phyloP scores from a whole-genome alignment of 225 moss, liverwort and hornwort species.

The Marchantia polymorpha region DNA sequence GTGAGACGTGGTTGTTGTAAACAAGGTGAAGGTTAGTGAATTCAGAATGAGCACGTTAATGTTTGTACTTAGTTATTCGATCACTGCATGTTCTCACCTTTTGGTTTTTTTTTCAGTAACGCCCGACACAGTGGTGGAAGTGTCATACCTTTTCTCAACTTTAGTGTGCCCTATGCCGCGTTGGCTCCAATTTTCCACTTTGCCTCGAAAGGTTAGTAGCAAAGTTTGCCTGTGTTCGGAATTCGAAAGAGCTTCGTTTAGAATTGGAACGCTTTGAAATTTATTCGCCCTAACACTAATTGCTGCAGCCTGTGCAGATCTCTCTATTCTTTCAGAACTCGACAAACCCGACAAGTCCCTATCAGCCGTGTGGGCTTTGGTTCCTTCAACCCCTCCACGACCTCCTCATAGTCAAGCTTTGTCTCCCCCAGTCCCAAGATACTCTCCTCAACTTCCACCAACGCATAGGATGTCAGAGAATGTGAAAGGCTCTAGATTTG shows the following conservation, averaged over 20 bases:
- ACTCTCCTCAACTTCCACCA: slow-evolving; percentile 29
- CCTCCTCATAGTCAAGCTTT: slow-evolving; percentile 43
- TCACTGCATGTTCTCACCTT: not conserved
- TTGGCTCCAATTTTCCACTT: slow-evolving; percentile 73
- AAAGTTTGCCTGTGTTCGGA: too few species aligned
- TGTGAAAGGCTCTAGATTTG: slow-evolving; percentile 75
- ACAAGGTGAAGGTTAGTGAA: too few species aligned
- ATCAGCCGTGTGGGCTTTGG: slow-evolving; percentile 94
- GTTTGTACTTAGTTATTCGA: not conserved
- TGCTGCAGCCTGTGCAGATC: slow-evolving; percentile 59
- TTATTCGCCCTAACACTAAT: not conserved
- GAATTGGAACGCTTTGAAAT: too few species aligned
- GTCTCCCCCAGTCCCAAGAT: slow-evolving; percentile 35
- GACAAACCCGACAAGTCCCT: slow-evolving; percentile 80
- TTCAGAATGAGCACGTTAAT: not conserved
- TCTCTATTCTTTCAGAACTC: slow-evolving; percentile 60
- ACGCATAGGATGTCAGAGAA: slow-evolving; percentile 26
- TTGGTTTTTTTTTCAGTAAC: slow-evolving; percentile 54
- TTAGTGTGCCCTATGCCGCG: slow-evolving; percentile 89
- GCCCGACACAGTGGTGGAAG: slow-evolving; percentile 96
- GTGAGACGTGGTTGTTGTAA: too few species aligned
- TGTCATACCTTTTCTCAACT: slow-evolving; percentile 91
- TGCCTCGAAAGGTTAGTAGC: slow-evolving; percentile 53
- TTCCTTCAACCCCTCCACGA: slow-evolving; percentile 87
- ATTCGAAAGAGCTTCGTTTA: too few species aligned